Conservation (phyloP, 2,329 filamentous ascomycete species). For the Cladorrhinum sp. region DNA sequence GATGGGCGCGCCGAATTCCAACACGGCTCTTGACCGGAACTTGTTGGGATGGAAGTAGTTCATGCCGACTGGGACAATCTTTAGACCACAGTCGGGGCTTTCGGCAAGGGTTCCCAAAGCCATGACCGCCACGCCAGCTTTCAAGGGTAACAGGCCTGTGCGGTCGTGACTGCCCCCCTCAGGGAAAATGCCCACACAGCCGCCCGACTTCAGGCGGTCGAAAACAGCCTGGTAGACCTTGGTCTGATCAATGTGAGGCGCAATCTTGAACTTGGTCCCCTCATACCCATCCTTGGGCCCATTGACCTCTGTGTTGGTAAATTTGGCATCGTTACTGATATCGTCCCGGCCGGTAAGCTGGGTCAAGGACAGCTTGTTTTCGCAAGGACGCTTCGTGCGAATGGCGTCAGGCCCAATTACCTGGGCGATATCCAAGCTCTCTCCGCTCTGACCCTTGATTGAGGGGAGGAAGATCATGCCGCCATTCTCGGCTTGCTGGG, state of each 20-base stretch:
- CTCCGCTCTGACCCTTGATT: constrained; percentile 70
- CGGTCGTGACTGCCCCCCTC: constrained; percentile 96
- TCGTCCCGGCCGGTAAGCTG: constrained; percentile 82
- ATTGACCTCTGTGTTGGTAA: constrained; percentile 53
- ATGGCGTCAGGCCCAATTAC: constrained; percentile 79
- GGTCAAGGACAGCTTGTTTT: constrained; percentile 67
- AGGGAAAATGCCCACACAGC: constrained; percentile 94
- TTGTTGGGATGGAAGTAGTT: constrained; percentile 99
- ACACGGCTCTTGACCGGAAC: constrained; percentile 90
- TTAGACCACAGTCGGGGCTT: constrained; percentile 81
- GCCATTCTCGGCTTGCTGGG: constrained; percentile 69
- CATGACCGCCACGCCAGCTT: constrained; percentile 98
- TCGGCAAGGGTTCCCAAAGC: constrained; percentile 84
- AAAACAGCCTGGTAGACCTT: constrained; percentile 94
- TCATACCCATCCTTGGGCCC: constrained; percentile 61
- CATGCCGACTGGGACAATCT: constrained; percentile 96
- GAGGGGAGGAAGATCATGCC: constrained; percentile 86
- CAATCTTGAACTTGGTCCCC: constrained; percentile 81
- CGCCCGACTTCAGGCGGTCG: constrained; percentile 72
- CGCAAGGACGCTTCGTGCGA: constrained; percentile 83
- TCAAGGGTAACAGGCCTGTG: constrained; percentile 84
- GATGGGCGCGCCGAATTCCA: constrained; percentile 90
- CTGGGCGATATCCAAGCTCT: constrained; percentile 79
- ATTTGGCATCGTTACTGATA: constrained; percentile 63
- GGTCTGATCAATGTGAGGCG: constrained; percentile 91